A percentile compares a stretch with the other conserved stretches of the same genome.
phyloP scores from a whole-genome alignment of 2,329 filamentous ascomycete species.

The Aspergillus sp. region DNA sequence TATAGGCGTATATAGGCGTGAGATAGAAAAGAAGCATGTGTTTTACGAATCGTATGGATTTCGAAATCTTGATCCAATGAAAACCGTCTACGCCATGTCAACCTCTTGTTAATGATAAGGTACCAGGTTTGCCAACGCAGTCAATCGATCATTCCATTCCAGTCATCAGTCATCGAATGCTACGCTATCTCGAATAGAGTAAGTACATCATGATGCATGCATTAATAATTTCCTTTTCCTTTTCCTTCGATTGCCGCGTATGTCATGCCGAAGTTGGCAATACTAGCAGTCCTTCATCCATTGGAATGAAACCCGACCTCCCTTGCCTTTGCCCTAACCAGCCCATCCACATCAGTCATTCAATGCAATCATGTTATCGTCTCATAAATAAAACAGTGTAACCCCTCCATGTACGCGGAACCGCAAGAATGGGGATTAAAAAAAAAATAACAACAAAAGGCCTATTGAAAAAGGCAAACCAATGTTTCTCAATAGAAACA shows the following conservation, averaged over 20 bases:
- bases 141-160: conserved; percentile 10
- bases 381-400: neutral
- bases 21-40: neutral
- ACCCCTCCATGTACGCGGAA: neutral
- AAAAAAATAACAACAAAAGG: neutral
- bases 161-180: conserved; percentile 19
- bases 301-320: neutral
- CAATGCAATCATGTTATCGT: neutral
- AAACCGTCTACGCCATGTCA: neutral
- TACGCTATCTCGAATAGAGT: neutral
- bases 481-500: neutral
- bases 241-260: neutral
- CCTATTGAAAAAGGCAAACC: neutral
- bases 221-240: neutral
- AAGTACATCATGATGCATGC: conserved; percentile 1
- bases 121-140: neutral
- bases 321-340: neutral
- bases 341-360: neutral
- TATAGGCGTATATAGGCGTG: neutral
- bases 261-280: neutral
- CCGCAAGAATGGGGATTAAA: neutral
- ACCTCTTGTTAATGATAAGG: neutral
- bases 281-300: neutral
- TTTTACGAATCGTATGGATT: neutral
- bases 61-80: no score